phyloP scores from a whole-genome alignment of 257 asterid species.

The Fraxinus cuspidata region DNA sequence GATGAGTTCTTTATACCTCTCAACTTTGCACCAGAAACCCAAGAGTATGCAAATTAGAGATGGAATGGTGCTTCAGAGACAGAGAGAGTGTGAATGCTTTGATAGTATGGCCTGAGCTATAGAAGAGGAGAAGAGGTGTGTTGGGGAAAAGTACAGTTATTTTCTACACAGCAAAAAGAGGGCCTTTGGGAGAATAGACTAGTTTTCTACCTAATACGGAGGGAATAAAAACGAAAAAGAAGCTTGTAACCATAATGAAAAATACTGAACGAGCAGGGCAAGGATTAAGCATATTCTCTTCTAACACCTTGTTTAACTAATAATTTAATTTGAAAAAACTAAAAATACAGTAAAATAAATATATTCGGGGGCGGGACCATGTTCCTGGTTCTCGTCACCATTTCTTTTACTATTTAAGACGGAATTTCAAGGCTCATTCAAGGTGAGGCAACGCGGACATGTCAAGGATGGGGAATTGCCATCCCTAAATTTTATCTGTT shows the following conservation, averaged over 20 bases:
- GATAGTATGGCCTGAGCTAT: conserved; percentile 41
- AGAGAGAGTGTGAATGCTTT: conserved; percentile 34
- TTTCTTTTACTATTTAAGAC: no score
- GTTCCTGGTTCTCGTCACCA: no score
- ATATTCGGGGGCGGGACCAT: no score
- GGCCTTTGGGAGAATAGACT: conserved; percentile 55
- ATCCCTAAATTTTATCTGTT: no score
- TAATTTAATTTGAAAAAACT: no score
- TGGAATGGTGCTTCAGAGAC: conserved; percentile 18
- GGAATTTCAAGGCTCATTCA: no score
- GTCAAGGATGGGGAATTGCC: no score
- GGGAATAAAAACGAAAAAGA: conserved; percentile 33
- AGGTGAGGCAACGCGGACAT: no score
- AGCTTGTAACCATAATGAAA: neutral
- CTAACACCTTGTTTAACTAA: no score
- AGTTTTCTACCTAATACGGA: conserved; percentile 27
- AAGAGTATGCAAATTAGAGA: conserved; percentile 18
- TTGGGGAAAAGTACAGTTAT: conserved; percentile 67
- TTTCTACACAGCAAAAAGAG: conserved; percentile 40
- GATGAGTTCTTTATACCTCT: conserved; percentile 30
- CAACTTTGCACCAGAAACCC: conserved; percentile 45
- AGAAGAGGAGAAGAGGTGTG: conserved; percentile 35
- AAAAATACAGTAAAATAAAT: no score
- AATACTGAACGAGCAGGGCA: neutral
- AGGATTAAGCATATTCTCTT: no score